phyloP scores from a whole-genome alignment of 768 basidiomycete species.

The Pholiota molesta region DNA sequence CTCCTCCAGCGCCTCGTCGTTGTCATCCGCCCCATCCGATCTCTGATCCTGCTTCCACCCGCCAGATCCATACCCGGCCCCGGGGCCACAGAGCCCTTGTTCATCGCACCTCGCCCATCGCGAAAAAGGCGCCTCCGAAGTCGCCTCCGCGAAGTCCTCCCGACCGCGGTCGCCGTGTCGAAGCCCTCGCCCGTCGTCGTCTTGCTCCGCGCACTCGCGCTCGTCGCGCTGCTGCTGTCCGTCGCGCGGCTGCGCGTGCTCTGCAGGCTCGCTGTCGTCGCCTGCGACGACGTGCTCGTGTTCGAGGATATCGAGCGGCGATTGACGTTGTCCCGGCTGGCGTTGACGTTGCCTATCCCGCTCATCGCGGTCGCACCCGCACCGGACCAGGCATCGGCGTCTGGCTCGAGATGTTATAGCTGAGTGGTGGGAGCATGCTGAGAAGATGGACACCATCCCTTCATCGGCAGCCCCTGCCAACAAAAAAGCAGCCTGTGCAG shows the following conservation, averaged over 20 bases:
- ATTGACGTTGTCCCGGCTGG: conserved; percentile 8
- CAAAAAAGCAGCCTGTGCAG: neutral
- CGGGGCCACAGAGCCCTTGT: too few species aligned
- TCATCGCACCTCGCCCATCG: neutral
- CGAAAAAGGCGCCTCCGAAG: neutral
- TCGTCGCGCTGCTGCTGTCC: conserved; percentile 16
- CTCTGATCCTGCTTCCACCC: neutral
- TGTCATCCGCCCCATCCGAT: neutral
- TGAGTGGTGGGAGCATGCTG: neutral
- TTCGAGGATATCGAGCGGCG: conserved; percentile 24
- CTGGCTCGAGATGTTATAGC: neutral
- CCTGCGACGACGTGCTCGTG: conserved; percentile 11
- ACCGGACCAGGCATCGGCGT: neutral
- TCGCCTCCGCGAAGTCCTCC: neutral
- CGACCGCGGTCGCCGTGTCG: neutral
- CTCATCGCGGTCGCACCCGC: neutral
- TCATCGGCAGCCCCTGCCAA: neutral
- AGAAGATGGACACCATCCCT: neutral
- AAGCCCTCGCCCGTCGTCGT: conserved; percentile 3
- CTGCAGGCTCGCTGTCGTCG: conserved; percentile 4
- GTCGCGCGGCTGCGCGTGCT: conserved; percentile 3
- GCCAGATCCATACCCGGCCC: neutral
- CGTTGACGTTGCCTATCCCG: conserved; percentile 3
- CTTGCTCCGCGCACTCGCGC: conserved; percentile 15
- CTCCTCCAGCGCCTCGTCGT: conserved; percentile 13